These are phyloP conservation scores for Scorias spongiosa DNA, from an alignment of 2,329 filamentous ascomycete genomes.

Conservation along the genomic window DNA sequence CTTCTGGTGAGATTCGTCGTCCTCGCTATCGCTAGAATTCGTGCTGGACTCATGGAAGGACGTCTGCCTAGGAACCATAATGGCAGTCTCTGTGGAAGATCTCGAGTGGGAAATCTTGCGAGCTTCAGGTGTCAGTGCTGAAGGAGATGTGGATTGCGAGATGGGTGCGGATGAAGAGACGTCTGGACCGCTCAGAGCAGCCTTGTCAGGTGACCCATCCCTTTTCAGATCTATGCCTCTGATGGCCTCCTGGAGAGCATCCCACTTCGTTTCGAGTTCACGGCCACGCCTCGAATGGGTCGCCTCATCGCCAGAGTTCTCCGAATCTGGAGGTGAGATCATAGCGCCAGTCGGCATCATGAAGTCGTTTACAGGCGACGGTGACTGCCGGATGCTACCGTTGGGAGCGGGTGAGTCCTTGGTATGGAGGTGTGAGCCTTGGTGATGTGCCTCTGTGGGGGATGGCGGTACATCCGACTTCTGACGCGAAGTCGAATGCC, in stretches of 20 bases:
- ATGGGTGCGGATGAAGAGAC: constrained; percentile 19
- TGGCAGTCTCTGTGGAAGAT: constrained; percentile 41
- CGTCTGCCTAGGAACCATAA: constrained; percentile 31
- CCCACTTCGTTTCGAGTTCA: constrained; percentile 32
- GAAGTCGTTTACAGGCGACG: constrained; percentile 62
- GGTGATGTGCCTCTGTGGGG: constrained; percentile 12
- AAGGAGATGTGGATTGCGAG: constrained; percentile 18
- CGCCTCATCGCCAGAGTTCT: constrained; percentile 57
- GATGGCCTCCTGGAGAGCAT: constrained; percentile 68
- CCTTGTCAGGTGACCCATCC: constrained; percentile 39
- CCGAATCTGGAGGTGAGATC: constrained; percentile 82
- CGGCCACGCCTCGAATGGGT: constrained; percentile 16
- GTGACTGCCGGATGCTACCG: constrained; percentile 63
- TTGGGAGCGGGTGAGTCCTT: constrained; percentile 23
- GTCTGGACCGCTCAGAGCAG: constrained; percentile 5
- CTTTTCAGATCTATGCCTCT: constrained; percentile 58
- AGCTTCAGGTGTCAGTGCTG: constrained; percentile 37
- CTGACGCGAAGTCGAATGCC: constrained; percentile 40
- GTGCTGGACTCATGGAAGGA: constrained; percentile 28
- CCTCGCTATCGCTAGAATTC: constrained; percentile 33
- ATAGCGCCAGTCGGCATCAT: constrained; percentile 71
- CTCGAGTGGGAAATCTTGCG: constrained; percentile 47
- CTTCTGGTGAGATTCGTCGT: constrained; percentile 35
- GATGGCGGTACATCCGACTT: constrained; percentile 18
- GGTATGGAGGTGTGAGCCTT: constrained; percentile 3